Conservation (phyloP, 1,284 basidiomycete species). For the Trichosporon sp. region DNA sequence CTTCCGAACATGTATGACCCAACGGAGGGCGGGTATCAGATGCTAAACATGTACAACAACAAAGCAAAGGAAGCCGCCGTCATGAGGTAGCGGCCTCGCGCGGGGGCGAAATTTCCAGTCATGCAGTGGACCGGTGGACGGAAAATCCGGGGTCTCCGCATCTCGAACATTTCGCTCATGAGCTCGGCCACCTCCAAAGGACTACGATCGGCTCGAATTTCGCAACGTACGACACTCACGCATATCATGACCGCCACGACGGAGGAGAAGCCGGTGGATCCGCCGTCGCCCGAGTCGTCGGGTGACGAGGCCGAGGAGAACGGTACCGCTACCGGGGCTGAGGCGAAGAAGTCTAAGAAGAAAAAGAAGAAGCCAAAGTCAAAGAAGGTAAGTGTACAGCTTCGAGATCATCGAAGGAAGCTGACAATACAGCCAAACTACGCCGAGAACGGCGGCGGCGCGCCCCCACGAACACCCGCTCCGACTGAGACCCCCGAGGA, state of each 20-base stretch:
- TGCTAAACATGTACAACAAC: not conserved
- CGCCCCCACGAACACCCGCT: constrained; percentile 34
- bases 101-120: constrained; percentile 18
- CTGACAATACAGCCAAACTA: constrained; percentile 21
- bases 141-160: constrained; percentile 8
- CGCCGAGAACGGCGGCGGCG: constrained; percentile 32
- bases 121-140: not conserved
- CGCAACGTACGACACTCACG: not conserved
- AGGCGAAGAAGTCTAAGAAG: constrained; percentile 22
- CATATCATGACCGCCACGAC: constrained; percentile 1
- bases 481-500: constrained; percentile 34
- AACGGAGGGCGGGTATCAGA: not conserved
- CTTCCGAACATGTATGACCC: not conserved
- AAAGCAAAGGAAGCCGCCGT: not conserved
- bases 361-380: constrained; percentile 35
- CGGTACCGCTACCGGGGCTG: not conserved
- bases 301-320: constrained; percentile 14
- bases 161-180: constrained; percentile 1
- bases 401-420: not conserved
- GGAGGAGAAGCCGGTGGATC: not conserved
- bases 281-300: not conserved
- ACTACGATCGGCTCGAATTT: not conserved
- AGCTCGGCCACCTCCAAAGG: not conserved
- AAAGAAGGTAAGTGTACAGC: constrained; percentile 24
- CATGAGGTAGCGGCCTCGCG: not conserved